Base-by-base conservation (phyloP, 2,329 filamentous ascomycete genomes). In the Aspergillus tamarii region DNA sequence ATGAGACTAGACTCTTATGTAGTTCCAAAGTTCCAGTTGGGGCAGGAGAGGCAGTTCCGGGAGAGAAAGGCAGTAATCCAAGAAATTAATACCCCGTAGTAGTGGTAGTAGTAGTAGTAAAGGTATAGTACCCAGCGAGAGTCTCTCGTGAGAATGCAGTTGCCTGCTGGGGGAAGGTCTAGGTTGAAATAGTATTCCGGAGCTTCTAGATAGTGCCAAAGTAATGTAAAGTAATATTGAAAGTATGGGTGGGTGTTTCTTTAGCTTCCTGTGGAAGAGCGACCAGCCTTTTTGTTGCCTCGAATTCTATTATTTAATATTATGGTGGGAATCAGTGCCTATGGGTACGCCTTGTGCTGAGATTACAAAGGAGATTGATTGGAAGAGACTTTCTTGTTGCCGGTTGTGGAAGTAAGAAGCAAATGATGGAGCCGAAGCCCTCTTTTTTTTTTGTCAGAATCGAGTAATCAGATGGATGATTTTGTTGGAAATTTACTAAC, bases 121-220 rank as follows among this genome's bases (percentile, higher is more conserved):
- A 61, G 60, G 64, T 30, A 50, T 32, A 52, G 11, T 34, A 34
- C 48, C 48, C 14, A 28, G 21, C n/a, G 28, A 32, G 28, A 32
- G 30, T 52, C 48, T 32, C 30, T 30, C 28, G 10, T 52, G 63
- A 59, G 60, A 64, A 63, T 66, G 65, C 60, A 59, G 62, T 61
- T 67, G 61, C 60, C 62, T 66, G 62, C 43, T 14, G 48, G 48
- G 48, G 48, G 48, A 52, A 52, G 28, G 28, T 52, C 28, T 19
- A 68, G 63, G 67, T 70, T 68, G 66, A 70, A 70, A 70, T 70
- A 70, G 57, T 61, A 46, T 14, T 43, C 11, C 16, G 60, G 45
- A 36, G 53, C 23, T 54, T 23, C 52, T 50, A 32, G 57, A 48
- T 50, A 56, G 56, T 57, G 54, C 39, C 57, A 43, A 41, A 39